phyloP scores from a whole-genome alignment of 2,329 filamentous ascomycete genomes.

The Cucurbitaria berberidis region DNA sequence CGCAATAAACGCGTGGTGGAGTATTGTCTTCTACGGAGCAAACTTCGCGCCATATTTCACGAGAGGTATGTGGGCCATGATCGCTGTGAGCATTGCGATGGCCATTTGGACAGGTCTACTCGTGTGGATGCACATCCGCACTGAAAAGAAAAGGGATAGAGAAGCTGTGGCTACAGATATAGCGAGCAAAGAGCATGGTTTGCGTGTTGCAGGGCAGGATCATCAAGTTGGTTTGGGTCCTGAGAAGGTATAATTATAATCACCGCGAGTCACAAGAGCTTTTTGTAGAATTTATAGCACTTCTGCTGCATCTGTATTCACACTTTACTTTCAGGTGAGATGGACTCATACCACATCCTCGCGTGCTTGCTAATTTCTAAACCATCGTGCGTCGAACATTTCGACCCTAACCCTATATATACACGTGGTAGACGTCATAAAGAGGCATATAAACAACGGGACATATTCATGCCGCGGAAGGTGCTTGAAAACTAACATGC shows the following conservation, averaged over 20 bases:
- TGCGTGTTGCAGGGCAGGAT: not conserved
- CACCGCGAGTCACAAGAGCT: too few relatives aligned
- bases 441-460: too few relatives aligned
- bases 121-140: constrained; percentile 53
- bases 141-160: constrained; percentile 44
- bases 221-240: not conserved
- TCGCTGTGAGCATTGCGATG: constrained; percentile 66
- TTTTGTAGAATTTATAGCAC: not conserved
- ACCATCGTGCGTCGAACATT: not conserved
- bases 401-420: too few relatives aligned
- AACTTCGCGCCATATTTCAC: constrained; percentile 70
- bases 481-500: not conserved
- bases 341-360: too few relatives aligned
- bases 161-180: not conserved
- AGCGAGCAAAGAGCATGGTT: not conserved
- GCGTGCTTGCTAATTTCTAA: not conserved
- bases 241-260: not conserved
- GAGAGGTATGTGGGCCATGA: constrained; percentile 77
- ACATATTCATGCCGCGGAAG: not conserved
- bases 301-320: too few relatives aligned
- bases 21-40: constrained; percentile 72
- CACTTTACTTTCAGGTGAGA: too few relatives aligned
- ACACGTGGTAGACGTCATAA: too few relatives aligned
- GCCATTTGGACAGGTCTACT: constrained; percentile 65
- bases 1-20: constrained; percentile 70